Conservation (phyloP, 75 land plant genomes). For the Cryptomeria japonica region DNA sequence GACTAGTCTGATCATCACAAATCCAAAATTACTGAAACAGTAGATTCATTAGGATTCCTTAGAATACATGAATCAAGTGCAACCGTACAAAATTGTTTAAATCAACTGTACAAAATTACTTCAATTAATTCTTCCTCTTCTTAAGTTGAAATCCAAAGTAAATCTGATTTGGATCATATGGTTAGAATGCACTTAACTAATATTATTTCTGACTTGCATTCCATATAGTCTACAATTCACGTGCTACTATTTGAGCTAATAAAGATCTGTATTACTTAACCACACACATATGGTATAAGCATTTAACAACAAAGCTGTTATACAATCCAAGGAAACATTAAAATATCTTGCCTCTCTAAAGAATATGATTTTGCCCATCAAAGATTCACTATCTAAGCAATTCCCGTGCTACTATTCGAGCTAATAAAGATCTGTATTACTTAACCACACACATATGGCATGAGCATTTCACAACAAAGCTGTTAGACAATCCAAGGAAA, state of each 20-base stretch:
- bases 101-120: no score
- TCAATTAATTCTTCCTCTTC: neutral
- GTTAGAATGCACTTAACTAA: neutral
- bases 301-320: neutral
- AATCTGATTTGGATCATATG: neutral
- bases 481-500: neutral
- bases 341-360: neutral
- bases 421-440: neutral
- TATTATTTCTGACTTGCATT: neutral
- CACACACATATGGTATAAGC: neutral
- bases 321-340: neutral
- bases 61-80: neutral
- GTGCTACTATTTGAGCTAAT: neutral
- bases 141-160: neutral
- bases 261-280: neutral
- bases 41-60: no score
- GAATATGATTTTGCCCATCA: neutral
- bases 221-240: neutral
- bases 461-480: neutral
- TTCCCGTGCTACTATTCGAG: neutral
- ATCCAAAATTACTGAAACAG: neutral
- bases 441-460: neutral
- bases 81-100: no score
- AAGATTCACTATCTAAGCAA: neutral
- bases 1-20: neutral